Evolutionary conservation across 345 rosid species (phyloP).

Genomic region (Syzygium oleosum): DNA sequence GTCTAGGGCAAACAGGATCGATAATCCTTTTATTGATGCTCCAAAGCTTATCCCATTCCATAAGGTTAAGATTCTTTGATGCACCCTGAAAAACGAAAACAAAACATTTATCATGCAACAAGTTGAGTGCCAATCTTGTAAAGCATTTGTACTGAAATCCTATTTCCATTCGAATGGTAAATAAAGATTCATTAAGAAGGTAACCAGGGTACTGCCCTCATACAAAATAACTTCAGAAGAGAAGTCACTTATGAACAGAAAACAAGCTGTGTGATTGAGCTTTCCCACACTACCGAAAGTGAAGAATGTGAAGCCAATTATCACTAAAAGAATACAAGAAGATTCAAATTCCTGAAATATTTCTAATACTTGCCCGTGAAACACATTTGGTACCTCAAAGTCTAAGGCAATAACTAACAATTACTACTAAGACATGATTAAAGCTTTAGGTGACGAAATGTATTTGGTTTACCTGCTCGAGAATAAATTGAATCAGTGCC

Average conservation of each 20-base stretch:
- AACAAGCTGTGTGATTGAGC: background rate
- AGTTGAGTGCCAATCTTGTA: background rate
- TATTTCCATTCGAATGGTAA: background rate
- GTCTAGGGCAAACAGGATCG: slow-evolving; percentile 94
- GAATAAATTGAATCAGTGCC: slow-evolving; percentile 85
- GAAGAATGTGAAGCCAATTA: background rate
- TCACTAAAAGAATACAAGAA: background rate
- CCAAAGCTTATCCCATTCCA: slow-evolving; percentile 99
- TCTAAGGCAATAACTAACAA: background rate
- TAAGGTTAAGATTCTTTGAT: slow-evolving; percentile 83
- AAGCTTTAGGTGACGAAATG: background rate
- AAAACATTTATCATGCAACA: background rate
- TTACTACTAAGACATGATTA: background rate
- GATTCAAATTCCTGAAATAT: background rate
- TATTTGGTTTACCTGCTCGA: slow-evolving; percentile 58
- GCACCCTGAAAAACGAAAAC: slow-evolving; percentile 51
- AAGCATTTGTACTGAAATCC: background rate
- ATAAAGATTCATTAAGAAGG: background rate
- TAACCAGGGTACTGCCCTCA: background rate
- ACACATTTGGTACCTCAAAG: background rate
- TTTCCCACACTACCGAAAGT: background rate
- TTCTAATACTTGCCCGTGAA: background rate
- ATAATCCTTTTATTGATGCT: slow-evolving; percentile 82
- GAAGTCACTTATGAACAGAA: background rate
- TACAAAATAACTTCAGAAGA: background rate